Percentiles rank a stretch among this genome's conserved stretches.
phyloP scores from a whole-genome alignment of 2,329 filamentous ascomycete genomes.

The Trichoderma endophyticum region DNA sequence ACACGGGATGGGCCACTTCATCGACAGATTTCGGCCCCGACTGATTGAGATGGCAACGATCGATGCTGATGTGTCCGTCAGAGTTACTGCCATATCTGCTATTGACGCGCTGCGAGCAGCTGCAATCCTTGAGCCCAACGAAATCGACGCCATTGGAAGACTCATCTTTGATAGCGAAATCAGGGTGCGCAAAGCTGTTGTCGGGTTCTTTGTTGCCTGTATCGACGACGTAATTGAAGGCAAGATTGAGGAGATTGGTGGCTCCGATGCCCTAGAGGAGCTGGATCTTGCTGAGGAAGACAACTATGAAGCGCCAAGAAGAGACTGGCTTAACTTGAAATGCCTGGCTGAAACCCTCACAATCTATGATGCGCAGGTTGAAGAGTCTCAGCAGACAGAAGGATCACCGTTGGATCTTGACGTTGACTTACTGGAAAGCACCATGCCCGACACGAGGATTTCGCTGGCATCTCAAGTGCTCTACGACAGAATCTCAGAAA shows the following conservation, averaged over 20 bases:
- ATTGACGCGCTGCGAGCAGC: slow-evolving; percentile 78
- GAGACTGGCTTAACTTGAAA: slow-evolving; percentile 89
- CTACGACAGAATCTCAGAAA: slow-evolving; percentile 75
- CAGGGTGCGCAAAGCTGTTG: slow-evolving; percentile 81
- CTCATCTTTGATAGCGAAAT: slow-evolving; percentile 86
- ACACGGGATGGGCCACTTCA: slow-evolving; percentile 84
- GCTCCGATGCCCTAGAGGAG: slow-evolving; percentile 73
- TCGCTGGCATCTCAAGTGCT: slow-evolving; percentile 81
- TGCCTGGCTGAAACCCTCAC: slow-evolving; percentile 80
- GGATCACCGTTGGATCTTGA: slow-evolving; percentile 45
- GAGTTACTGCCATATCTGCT: slow-evolving; percentile 75
- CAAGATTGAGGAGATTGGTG: slow-evolving; percentile 80
- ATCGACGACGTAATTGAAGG: slow-evolving; percentile 77
- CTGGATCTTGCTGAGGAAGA: slow-evolving; percentile 70
- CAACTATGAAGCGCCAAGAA: slow-evolving; percentile 70
- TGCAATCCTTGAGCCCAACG: slow-evolving; percentile 83
- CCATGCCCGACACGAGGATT: slow-evolving; percentile 73
- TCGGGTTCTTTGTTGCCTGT: slow-evolving; percentile 85
- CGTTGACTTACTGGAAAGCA: slow-evolving; percentile 57
- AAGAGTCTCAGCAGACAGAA: slow-evolving; percentile 51
- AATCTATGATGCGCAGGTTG: slow-evolving; percentile 71
- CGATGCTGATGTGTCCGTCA: slow-evolving; percentile 77
- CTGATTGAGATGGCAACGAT: slow-evolving; percentile 89
- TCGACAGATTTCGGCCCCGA: slow-evolving; percentile 82
- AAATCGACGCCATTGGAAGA: slow-evolving; percentile 83